Percentiles rank a stretch among this genome's conserved stretches.
These are phyloP conservation scores for Hypoxylon sp. DNA, from an alignment of 2,329 filamentous ascomycete species.

Conservation along the genomic window DNA sequence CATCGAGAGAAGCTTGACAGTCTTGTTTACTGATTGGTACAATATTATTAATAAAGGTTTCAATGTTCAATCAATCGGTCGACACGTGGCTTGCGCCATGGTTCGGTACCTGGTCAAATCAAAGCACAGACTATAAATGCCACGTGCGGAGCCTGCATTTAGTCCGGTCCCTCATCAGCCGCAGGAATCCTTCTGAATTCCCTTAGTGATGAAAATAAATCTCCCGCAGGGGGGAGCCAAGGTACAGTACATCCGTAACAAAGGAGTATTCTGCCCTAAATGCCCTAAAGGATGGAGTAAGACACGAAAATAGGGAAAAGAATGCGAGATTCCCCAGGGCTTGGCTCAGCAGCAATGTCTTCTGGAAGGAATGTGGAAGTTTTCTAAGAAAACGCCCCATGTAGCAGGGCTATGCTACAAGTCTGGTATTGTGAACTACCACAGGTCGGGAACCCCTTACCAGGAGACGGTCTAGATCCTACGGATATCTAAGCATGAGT, in stretches of 20 bases:
- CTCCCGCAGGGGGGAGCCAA: slow-evolving; percentile 19
- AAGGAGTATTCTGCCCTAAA: neutral
- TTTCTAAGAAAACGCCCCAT: slow-evolving; percentile 20
- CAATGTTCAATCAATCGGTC: slow-evolving; percentile 23
- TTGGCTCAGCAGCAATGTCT: slow-evolving; percentile 22
- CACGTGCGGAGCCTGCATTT: slow-evolving; percentile 44
- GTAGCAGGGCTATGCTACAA: slow-evolving; percentile 16
- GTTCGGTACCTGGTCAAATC: slow-evolving; percentile 33
- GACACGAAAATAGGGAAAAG: slow-evolving; percentile 17
- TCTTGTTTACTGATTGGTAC: slow-evolving; percentile 11
- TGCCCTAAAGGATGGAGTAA: slow-evolving; percentile 5
- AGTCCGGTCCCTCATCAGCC: slow-evolving; percentile 25
- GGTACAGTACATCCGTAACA: slow-evolving; percentile 12
- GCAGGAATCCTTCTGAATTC: slow-evolving; percentile 30
- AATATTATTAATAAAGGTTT: slow-evolving; percentile 27
- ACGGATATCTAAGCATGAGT: slow-evolving; percentile 15
- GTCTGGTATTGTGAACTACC: slow-evolving; percentile 1
- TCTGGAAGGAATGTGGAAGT: slow-evolving; percentile 33
- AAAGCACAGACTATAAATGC: slow-evolving; percentile 40
- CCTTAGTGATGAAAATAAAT: slow-evolving; percentile 29
- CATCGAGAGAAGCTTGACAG: neutral
- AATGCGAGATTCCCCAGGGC: slow-evolving; percentile 16
- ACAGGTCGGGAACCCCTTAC: slow-evolving; percentile 14
- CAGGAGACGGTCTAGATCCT: slow-evolving; percentile 18
- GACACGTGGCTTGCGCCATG: slow-evolving; percentile 42